Conservation (phyloP, 2,329 filamentous ascomycete species). For the Aspergillus pseudotamarii region DNA sequence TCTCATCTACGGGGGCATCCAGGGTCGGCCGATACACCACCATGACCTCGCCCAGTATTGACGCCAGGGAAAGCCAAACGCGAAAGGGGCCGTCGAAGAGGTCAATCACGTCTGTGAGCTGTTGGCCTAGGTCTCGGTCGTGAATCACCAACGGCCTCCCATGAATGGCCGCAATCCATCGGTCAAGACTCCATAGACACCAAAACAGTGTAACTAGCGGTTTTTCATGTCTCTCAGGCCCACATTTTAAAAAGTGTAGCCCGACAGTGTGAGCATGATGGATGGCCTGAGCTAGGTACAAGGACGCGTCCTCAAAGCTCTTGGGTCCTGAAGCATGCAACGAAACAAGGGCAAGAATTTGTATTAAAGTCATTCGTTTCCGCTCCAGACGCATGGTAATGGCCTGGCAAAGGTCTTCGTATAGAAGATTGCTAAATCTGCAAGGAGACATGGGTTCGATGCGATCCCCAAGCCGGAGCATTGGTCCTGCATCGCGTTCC, state of each 20-base stretch:
- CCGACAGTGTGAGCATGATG: constrained; percentile 36
- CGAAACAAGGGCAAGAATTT: constrained; percentile 34
- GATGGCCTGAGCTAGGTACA: constrained; percentile 33
- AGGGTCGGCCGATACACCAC: constrained; percentile 16
- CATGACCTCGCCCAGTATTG: constrained; percentile 13
- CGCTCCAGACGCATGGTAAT: constrained; percentile 25
- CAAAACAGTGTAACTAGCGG: constrained; percentile 20
- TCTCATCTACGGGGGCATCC: constrained; percentile 6
- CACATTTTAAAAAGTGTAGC: constrained; percentile 26
- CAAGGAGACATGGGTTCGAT: not conserved
- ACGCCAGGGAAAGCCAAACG: constrained; percentile 17
- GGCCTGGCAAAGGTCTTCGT: constrained; percentile 27
- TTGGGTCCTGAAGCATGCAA: constrained; percentile 35
- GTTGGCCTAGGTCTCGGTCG: constrained; percentile 21
- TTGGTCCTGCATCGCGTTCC: constrained; percentile 25
- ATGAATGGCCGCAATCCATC: constrained; percentile 26
- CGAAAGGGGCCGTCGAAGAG: constrained; percentile 18
- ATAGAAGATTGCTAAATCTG: constrained; percentile 17
- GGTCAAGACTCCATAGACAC: constrained; percentile 27
- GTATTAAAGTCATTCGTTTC: constrained; percentile 29
- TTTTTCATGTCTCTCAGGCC: constrained; percentile 2
- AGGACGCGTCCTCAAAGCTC: constrained; percentile 34
- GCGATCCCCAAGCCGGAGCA: constrained; percentile 23
- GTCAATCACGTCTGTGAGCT: constrained; percentile 12
- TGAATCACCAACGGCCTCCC: constrained; percentile 26